These are phyloP conservation scores for Bidens hawaiensis DNA, from an alignment of 140 eudicot genomes.

Conservation along the genomic window DNA sequence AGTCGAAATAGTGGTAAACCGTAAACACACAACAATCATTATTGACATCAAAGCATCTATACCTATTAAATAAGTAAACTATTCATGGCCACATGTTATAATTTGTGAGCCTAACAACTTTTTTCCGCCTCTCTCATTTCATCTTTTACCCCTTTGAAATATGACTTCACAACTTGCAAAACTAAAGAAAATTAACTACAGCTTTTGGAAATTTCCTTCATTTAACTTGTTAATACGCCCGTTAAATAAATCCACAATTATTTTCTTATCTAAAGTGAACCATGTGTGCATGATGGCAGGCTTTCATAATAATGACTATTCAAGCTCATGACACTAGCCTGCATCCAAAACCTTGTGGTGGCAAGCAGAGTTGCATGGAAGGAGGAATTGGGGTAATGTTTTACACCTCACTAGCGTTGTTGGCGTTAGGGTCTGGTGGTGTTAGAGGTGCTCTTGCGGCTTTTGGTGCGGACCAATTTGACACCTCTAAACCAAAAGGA, in stretches of 20 bases:
- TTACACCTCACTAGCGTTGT: constrained; percentile 49
- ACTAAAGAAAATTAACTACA: no score
- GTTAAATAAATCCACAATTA: background rate
- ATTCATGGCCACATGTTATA: no score
- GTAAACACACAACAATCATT: background rate
- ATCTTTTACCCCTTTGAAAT: no score
- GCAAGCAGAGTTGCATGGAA: constrained; percentile 46
- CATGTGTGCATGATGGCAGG: constrained; percentile 34
- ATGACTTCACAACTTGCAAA: no score
- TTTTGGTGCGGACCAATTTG: constrained; percentile 78
- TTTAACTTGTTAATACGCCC: background rate
- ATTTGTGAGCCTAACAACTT: no score
- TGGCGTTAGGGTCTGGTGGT: constrained; percentile 70
- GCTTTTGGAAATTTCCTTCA: background rate
- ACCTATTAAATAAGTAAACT: no score
- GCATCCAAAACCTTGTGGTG: constrained; percentile 51
- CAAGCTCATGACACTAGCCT: constrained; percentile 53
- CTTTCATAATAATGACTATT: constrained; percentile 50
- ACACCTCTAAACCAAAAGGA: constrained; percentile 48
- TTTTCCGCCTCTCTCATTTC: no score
- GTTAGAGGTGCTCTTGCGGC: constrained; percentile 77
- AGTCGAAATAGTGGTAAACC: constrained; percentile 61
- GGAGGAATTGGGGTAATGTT: constrained; percentile 51
- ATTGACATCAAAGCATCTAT: background rate
- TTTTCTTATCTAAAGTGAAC: background rate